Evolutionary conservation across 768 basidiomycete species (phyloP), one percentile per base, ranked within the genome.

Genomic region (Phylloporus sp.): DNA sequence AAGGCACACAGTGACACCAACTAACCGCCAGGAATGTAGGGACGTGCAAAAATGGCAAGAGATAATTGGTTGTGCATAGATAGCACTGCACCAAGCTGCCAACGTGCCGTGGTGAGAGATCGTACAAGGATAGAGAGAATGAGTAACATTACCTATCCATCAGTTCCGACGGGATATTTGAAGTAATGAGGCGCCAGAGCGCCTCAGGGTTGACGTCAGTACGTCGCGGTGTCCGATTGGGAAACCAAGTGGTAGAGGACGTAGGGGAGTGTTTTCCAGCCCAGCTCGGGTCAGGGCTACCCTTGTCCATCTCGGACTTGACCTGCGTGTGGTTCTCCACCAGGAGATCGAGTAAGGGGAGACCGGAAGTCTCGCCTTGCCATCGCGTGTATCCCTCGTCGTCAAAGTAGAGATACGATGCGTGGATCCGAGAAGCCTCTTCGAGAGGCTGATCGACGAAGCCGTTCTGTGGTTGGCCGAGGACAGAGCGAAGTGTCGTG

Each of bases 361-460:
- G 79, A 23, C 94, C 93, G 4, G 92, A 95, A 1, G 91, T 91
- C 61, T 95, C 92, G 27, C 94, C 93, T 71, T 92, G 90, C 90
- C 90, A 92, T 50, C 90, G 74, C 0, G 90, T 88, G 63, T 85
- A 88, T 3, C 90, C 90, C 65, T 91, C 88, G 62, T 92, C 89
- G 56, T 92, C 90, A 53, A 88, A 83, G 64, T 92, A 92, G 29
- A 92, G 78, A 65, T 92, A 92, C 0, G 88, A 88, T 2, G 88
- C 85, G 0, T 85, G 80, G 38, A 90, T 79, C 24, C 82, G 79
- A 12, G 82, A 76, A 1, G 78, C 72, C 45, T 85, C 85, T 43
- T 84, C 85, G 7, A 72, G 68, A 20, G 79, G 69, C 36, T 77
- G 76, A 43, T 84, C 83, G 29, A 28, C 24, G 59, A 49, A 50